Evolutionary conservation across 345 rosid species (phyloP).

Genomic region (Acer negundo): DNA sequence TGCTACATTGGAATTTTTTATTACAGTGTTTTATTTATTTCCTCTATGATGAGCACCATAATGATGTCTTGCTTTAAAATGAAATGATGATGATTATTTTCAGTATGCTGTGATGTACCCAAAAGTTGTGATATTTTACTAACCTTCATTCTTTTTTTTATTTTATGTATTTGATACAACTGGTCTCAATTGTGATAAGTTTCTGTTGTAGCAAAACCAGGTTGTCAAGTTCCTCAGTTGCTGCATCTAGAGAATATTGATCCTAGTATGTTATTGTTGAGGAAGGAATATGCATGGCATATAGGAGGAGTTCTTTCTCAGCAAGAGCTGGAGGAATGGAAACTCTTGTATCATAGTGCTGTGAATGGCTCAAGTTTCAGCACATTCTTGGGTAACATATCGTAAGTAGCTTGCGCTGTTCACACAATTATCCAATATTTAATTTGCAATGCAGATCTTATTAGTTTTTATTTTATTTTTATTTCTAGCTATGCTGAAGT

Average conservation of each 20-base stretch:
- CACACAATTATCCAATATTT: not conserved
- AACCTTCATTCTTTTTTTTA: not conserved
- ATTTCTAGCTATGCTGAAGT: not conserved
- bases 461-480: not conserved
- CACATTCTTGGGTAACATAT: constrained; percentile 75
- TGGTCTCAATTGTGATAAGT: not conserved
- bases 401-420: constrained; percentile 47
- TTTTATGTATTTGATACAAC: not conserved
- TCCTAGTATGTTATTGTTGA: constrained; percentile 49
- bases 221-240: constrained; percentile 73
- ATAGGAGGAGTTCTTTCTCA: constrained; percentile 89
- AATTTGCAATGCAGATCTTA: not conserved
- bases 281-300: constrained; percentile 88
- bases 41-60: not conserved
- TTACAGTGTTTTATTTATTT: not conserved
- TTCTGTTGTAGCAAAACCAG: constrained; percentile 48
- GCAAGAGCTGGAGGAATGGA: constrained; percentile 81
- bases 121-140: not conserved
- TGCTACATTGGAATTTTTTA: not conserved
- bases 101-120: not conserved
- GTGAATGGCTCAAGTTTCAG: constrained; percentile 77
- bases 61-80: not conserved
- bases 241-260: constrained; percentile 44
- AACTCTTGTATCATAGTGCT: constrained; percentile 79
- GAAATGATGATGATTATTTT: not conserved